Evolutionary conservation across 2,329 filamentous ascomycete genomes (phyloP).

Genomic region (Nannizziopsis arthrosporioides): DNA sequence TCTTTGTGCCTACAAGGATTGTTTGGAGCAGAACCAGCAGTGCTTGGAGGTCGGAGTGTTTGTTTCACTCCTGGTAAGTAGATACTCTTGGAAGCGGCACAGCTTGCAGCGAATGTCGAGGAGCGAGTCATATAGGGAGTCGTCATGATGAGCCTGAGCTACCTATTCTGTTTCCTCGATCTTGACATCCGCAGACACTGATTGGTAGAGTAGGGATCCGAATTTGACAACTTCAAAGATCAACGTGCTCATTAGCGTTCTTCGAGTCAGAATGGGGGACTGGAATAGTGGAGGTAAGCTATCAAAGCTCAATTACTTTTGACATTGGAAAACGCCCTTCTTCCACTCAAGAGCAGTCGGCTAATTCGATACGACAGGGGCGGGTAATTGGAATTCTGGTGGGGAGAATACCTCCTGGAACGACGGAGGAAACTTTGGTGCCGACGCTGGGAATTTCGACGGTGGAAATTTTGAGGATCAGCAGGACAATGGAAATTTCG

Average conservation of each 20-base stretch:
- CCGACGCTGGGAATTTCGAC: slow-evolving; percentile 2
- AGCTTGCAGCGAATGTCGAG: background rate
- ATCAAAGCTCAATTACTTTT: background rate
- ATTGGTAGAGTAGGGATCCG: background rate
- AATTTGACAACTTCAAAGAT: background rate
- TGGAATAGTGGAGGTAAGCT: slow-evolving; percentile 7
- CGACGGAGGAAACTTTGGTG: slow-evolving; percentile 8
- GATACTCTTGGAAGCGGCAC: background rate
- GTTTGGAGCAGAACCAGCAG: background rate
- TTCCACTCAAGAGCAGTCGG: too few species aligned
- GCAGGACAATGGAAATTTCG: slow-evolving; percentile 6
- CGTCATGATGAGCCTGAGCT: background rate
- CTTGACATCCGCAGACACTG: background rate
- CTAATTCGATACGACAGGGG: too few species aligned
- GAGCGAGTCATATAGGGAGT: too few species aligned
- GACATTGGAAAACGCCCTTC: too few species aligned
- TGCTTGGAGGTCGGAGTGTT: background rate
- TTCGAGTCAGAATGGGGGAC: slow-evolving; percentile 1
- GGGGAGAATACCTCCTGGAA: slow-evolving; percentile 8
- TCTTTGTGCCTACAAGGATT: background rate
- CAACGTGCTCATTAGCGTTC: background rate
- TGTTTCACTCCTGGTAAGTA: background rate
- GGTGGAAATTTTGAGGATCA: slow-evolving; percentile 4
- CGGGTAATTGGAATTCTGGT: slow-evolving; percentile 2
- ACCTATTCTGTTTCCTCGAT: background rate